These are phyloP conservation scores for Russula virescens DNA, from an alignment of 768 basidiomycete genomes.

Conservation along the genomic window DNA sequence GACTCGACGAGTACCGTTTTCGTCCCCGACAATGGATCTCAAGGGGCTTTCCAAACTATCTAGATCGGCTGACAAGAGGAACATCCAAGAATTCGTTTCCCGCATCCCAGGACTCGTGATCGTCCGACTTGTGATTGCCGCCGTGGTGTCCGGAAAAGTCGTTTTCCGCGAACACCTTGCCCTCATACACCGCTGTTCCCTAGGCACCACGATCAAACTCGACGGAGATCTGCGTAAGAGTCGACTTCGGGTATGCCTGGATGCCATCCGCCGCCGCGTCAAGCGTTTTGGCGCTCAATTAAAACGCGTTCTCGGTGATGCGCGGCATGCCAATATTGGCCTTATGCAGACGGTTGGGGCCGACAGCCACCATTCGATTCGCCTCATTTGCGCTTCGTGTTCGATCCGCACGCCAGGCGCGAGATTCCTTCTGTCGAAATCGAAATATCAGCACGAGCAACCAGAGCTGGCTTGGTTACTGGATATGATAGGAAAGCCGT, in stretches of 20 bases:
- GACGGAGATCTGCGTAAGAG: not conserved
- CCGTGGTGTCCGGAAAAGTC: not conserved
- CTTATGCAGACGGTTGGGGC: constrained; percentile 3
- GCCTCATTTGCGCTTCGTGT: constrained; percentile 3
- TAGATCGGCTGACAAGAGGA: not conserved
- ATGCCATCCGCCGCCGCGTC: not conserved
- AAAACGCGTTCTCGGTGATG: constrained; percentile 1
- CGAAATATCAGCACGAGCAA: not conserved
- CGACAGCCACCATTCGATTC: not conserved
- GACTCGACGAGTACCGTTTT: not conserved
- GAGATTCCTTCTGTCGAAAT: not conserved
- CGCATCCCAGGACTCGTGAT: not conserved
- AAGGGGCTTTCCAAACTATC: not conserved
- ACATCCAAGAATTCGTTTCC: not conserved
- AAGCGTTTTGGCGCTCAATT: not conserved
- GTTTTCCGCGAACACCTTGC: not conserved
- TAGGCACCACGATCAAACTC: not conserved
- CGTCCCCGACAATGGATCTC: not conserved
- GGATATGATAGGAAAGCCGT: not conserved
- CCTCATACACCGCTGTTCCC: not conserved
- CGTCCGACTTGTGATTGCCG: not conserved
- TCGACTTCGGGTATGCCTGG: not conserved
- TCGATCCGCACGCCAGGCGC: constrained; percentile 12
- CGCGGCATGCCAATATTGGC: constrained; percentile 7
- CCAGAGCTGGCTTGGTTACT: constrained; percentile 9